Base-by-base conservation (phyloP, 1,284 basidiomycete genomes). In the Apiotrichum montevideense region DNA sequence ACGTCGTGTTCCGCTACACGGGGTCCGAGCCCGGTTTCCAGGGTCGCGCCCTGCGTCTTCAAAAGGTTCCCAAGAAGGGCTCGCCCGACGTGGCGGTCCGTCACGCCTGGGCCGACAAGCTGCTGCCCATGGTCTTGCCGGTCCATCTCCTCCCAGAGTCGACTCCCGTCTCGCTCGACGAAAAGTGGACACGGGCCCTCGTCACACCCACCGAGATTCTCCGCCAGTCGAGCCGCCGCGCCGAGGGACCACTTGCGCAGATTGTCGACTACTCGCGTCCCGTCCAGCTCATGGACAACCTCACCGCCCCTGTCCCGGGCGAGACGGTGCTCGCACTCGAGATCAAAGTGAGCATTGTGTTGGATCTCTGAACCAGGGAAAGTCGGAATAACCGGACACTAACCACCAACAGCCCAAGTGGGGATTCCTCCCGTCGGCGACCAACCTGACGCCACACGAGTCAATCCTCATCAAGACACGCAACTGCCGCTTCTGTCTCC, bases 401-500 rank as follows among this genome's bases (percentile, higher is more conserved):
- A 10, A 14, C 8, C 37, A 39, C 37, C 10, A 13, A 4, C n/a
- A 42, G 92, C 92, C 92, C 46, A 96, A 96, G 79, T 96, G 92
- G 91, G 90, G 85, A 3, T 95, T 96, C 75, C 75, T 95, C 35
- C 90, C 92, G 6, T 79, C 79, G 33, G 53, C 64, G 62, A 80
- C 14, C 63, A 69, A 9, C 80, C 85, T 76, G 78, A 88, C 48
- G 84, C 72, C 89, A 0, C 66, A 78, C 2, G 76, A 78, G 51
- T 87, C 84, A 1, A 78, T 75, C 14, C 59, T 68, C 0, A 77
- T 84, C 67, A 96, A 95, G 79, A 80, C 80, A 5, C 77, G 75
- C 34, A 85, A 86, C 35, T 93, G 90, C 77, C 82, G 92, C 61
- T 93, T 89, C 73, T 91, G 90, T 71, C 87, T 95, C 84, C 90